Percentiles rank a stretch among this genome's conserved stretches.
phyloP scores from a whole-genome alignment of 2,329 filamentous ascomycete genomes.

The Calonectria pteridis region DNA sequence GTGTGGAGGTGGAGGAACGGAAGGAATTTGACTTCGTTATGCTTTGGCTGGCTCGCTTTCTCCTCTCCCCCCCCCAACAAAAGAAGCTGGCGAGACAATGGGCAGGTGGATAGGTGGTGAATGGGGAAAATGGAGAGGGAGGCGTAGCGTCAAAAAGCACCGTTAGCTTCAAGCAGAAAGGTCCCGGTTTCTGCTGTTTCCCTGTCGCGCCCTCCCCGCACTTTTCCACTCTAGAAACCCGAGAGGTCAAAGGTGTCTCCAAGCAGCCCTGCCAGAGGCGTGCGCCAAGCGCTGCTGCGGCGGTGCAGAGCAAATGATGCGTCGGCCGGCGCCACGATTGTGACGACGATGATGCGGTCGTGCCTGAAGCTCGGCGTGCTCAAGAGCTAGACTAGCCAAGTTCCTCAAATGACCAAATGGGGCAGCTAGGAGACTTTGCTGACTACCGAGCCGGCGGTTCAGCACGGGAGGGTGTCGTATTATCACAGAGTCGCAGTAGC shows the following conservation, averaged over 20 bases:
- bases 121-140: constrained; percentile 13
- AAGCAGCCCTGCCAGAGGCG: constrained; percentile 3
- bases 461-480: background rate
- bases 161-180: constrained; percentile 18
- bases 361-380: background rate
- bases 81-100: constrained; percentile 22
- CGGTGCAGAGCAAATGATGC: background rate
- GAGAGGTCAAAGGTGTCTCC: constrained; percentile 9
- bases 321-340: background rate
- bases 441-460: background rate
- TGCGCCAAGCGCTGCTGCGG: constrained; percentile 3
- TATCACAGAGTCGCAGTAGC: constrained; percentile 6
- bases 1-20: constrained; percentile 16
- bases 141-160: constrained; percentile 22
- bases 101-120: constrained; percentile 14
- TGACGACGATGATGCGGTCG: background rate
- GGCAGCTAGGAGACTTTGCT: background rate
- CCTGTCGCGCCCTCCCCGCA: constrained; percentile 23
- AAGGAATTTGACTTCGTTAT: constrained; percentile 11
- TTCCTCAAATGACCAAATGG: background rate
- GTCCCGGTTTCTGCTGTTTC: constrained; percentile 14
- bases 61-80: constrained; percentile 22
- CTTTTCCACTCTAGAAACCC: constrained; percentile 16
- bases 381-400: background rate
- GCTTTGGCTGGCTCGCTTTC: constrained; percentile 7